Evolutionary conservation across 192 early-diverging fungal genomes (phyloP), one percentile per base, ranked within the genome.

Genomic region (Coemansia sp.): DNA sequence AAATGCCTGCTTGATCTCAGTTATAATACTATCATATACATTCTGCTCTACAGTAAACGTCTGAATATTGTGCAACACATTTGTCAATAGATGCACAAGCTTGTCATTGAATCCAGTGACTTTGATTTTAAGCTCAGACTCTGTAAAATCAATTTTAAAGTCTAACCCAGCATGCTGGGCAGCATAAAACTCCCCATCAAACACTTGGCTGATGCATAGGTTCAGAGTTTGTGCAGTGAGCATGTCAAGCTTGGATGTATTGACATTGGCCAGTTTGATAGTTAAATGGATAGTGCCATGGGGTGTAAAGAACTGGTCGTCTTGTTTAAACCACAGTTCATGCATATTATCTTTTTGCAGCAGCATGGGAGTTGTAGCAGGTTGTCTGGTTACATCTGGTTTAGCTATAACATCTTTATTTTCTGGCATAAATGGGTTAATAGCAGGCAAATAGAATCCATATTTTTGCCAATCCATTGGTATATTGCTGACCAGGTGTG

Each of bases 261-360:
- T 17, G 9, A 4, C 50, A 51, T 51, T n/a, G 50, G 50, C 7
- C 23, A 51, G 23, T 23, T 2, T 6, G 15, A 51, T 51, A 9
- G 9, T 17, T 23, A 51, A 23, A 23, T 51, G 17, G 4, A 51
- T n/a, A n/a, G 29, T 32, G 29, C 27, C 27, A 27, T 27, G 29
- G 5, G 29, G 29, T 32, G 29, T 32, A 32, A 32, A 32, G 29
- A 32, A 32, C 29, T 32, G 29, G 29, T 32, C 29, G 6, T 32
- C 29, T 6, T 32, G 29, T 32, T 32, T 32, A 32, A 32, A 32
- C 29, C 4, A 32, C 29, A 32, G 5, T 32, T 32, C 29, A 32
- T 57, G 19, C 19, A n/a, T 41, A 8, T 74, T 64, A 0, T 21
- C 58, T 43, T 37, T 50, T 21, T 51, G 47, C 14, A 74, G 37